Percentiles rank a stretch among this genome's conserved stretches.
These are phyloP conservation scores for Globisporangium recalcitrans DNA, from an alignment of 352 stramenopile genomes.

Conservation along the genomic window DNA sequence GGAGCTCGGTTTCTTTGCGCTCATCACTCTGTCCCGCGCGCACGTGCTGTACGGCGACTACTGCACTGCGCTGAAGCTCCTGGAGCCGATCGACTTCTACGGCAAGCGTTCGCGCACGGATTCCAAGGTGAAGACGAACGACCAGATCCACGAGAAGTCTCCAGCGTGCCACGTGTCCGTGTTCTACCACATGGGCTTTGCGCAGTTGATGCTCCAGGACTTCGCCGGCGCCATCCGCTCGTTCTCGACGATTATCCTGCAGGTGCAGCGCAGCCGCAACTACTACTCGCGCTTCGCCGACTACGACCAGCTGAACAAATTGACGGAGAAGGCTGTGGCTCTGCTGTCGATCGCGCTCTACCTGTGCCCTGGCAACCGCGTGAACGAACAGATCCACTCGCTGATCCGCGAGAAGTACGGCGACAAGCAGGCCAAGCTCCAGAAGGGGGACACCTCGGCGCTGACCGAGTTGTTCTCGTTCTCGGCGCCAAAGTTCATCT, in stretches of 20 bases:
- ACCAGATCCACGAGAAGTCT: conserved; percentile 88
- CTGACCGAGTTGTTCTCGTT: conserved; percentile 91
- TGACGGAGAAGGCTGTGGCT: conserved; percentile 93
- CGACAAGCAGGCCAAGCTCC: conserved; percentile 85
- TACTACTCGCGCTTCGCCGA: conserved; percentile 90
- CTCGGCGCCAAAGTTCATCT: conserved; percentile 94
- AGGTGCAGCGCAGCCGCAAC: conserved; percentile 86
- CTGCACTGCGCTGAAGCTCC: conserved; percentile 88
- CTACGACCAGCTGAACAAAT: conserved; percentile 94
- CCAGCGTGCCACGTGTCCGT: conserved; percentile 92
- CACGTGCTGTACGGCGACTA: conserved; percentile 97
- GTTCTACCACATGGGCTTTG: conserved; percentile 97
- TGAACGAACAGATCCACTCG: conserved; percentile 83
- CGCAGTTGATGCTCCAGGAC: conserved; percentile 96
- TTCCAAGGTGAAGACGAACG: conserved; percentile 43
- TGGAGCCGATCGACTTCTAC: conserved; percentile 88
- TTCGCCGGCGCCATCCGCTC: conserved; percentile 91
- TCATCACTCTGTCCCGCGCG: conserved; percentile 92
- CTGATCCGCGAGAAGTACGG: conserved; percentile 93
- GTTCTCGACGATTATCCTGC: conserved; percentile 86
- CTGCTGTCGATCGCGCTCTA: conserved; percentile 89
- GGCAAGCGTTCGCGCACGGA: conserved; percentile 65
- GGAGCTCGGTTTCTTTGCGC: conserved; percentile 94
- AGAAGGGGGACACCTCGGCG: conserved; percentile 73
- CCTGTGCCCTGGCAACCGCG: conserved; percentile 82